Conservation (phyloP, 1,284 basidiomycete species). For the Pholiota adiposa region DNA sequence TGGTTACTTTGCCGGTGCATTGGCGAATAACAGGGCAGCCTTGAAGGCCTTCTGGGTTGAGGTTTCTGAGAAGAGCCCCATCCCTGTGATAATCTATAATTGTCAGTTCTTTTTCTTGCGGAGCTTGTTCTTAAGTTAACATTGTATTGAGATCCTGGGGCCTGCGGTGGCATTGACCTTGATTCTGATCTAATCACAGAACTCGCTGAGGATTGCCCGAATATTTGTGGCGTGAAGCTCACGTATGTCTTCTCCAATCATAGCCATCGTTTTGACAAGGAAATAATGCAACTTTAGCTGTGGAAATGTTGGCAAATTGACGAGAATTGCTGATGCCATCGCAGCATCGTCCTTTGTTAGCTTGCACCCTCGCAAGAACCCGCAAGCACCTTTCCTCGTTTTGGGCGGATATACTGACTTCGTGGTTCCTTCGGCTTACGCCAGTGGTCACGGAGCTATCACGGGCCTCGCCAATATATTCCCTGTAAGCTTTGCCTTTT, state of each 20-base stretch:
- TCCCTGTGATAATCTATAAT: constrained; percentile 92
- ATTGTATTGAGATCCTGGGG: constrained; percentile 68
- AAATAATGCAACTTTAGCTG: constrained; percentile 55
- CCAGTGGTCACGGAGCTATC: constrained; percentile 79
- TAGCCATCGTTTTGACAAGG: background rate
- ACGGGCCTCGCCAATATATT: constrained; percentile 82
- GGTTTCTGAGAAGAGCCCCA: constrained; percentile 76
- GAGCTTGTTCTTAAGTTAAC: constrained; percentile 20
- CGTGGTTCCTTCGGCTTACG: constrained; percentile 71
- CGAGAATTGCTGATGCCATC: constrained; percentile 76
- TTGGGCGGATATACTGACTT: constrained; percentile 83
- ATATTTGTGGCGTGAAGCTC: constrained; percentile 84
- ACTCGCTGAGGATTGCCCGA: constrained; percentile 73
- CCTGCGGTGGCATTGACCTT: constrained; percentile 83
- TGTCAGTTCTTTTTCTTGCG: constrained; percentile 52
- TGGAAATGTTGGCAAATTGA: constrained; percentile 89
- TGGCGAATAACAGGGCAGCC: constrained; percentile 63
- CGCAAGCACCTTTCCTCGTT: constrained; percentile 72
- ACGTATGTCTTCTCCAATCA: constrained; percentile 57
- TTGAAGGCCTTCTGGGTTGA: constrained; percentile 82
- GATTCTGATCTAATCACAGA: constrained; percentile 86
- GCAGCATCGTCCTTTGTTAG: constrained; percentile 60
- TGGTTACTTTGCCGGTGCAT: constrained; percentile 84
- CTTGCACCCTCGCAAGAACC: constrained; percentile 67
- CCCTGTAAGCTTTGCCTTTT: constrained; percentile 54